Evolutionary conservation across 306 rosid species (phyloP).

Genomic region (Pyrus betulifolia): DNA sequence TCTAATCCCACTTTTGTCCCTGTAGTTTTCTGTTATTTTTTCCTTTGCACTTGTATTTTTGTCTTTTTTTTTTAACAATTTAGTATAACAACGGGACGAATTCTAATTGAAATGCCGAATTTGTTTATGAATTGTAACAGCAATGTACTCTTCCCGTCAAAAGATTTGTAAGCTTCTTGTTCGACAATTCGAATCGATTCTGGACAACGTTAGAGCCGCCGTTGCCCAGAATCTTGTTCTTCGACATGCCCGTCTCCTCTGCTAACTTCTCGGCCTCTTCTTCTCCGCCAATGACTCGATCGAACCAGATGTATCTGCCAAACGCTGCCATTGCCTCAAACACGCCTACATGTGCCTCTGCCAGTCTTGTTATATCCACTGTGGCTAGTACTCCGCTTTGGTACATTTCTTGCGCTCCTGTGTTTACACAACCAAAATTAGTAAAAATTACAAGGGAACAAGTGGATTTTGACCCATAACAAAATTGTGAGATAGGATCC

Average conservation of each 20-base stretch:
- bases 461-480: no score
- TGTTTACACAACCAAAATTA: not conserved
- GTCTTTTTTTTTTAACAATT: no score
- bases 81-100: not conserved
- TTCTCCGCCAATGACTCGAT: constrained; percentile 28
- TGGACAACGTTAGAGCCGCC: not conserved
- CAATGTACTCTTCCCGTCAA: constrained; percentile 34
- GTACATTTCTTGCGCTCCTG: constrained; percentile 74
- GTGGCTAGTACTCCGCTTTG: constrained; percentile 56
- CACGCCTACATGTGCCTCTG: constrained; percentile 57
- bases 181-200: constrained; percentile 39
- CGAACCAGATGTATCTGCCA: constrained; percentile 80
- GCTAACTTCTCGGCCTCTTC: constrained; percentile 59
- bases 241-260: constrained; percentile 24
- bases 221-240: constrained; percentile 41
- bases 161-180: constrained; percentile 43
- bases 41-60: no score
- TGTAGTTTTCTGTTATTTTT: no score
- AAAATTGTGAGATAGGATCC: no score
- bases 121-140: constrained; percentile 23
- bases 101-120: not conserved
- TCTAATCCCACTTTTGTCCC: no score
- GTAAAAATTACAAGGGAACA: no score
- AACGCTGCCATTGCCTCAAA: constrained; percentile 56
- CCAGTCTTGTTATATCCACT: constrained; percentile 45